Conservation (phyloP, 2,329 filamentous ascomycete species). For the Erysiphe neolycopersici region DNA sequence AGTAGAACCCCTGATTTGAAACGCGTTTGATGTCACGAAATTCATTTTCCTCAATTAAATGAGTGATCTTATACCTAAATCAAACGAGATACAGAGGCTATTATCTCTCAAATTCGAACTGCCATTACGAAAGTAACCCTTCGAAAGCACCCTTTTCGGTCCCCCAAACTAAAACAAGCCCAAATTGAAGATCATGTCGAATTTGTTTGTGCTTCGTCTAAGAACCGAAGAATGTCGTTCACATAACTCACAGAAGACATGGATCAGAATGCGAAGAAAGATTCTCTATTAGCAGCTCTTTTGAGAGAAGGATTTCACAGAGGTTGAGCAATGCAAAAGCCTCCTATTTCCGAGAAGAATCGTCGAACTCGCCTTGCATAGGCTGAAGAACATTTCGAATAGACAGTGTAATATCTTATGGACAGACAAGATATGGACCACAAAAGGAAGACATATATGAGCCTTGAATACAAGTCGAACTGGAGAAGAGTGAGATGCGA, state of each 20-base stretch:
- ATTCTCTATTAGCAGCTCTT: not conserved
- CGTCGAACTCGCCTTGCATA: not conserved
- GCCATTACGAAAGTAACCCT: too few relatives aligned
- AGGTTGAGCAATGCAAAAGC: not conserved
- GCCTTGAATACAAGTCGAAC: constrained; percentile 1
- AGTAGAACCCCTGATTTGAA: too few relatives aligned
- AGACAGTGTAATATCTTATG: constrained; percentile 2
- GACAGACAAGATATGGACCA: constrained; percentile 4
- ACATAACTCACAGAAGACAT: too few relatives aligned
- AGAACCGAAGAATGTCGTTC: too few relatives aligned
- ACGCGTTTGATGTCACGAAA: too few relatives aligned
- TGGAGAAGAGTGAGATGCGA: constrained; percentile 1
- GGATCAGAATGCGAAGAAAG: too few relatives aligned
- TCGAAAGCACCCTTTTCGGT: too few relatives aligned
- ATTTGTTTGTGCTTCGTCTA: too few relatives aligned
- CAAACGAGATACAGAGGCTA: too few relatives aligned
- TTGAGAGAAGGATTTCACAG: not conserved
- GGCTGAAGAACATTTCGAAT: constrained; percentile 1
- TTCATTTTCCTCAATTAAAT: too few relatives aligned
- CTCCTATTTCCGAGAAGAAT: not conserved
- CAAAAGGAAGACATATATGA: constrained; percentile 2
- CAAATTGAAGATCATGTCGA: constrained; percentile 3
- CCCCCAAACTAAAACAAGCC: constrained; percentile 4
- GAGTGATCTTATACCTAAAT: too few relatives aligned
- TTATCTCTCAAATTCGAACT: too few relatives aligned